A percentile compares a stretch with the other conserved stretches of the same genome.
phyloP scores from a whole-genome alignment of 23 red algal species.

The Cyanidioschyzon merolae region DNA sequence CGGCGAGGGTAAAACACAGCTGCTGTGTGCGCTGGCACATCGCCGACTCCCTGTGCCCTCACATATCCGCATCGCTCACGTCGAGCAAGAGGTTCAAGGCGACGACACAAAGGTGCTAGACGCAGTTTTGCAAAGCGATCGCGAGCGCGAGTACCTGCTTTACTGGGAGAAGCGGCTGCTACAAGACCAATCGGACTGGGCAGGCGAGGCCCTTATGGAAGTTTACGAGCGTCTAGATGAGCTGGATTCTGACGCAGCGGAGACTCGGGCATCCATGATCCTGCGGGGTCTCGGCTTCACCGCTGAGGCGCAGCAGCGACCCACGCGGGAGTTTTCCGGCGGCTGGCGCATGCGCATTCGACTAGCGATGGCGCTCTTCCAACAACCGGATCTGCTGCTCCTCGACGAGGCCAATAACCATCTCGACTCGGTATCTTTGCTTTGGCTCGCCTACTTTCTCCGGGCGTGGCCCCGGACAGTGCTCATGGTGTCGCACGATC shows the following conservation, averaged over 20 bases:
- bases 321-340: constrained; percentile 60
- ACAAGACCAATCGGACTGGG: constrained; percentile 22
- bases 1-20: constrained; percentile 76
- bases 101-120: constrained; percentile 64
- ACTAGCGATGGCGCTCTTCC: constrained; percentile 79
- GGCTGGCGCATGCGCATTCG: constrained; percentile 98
- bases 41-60: constrained; percentile 74
- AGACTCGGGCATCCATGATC: constrained; percentile 80
- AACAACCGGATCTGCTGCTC: constrained; percentile 74
- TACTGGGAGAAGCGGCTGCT: constrained; percentile 50
- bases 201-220: constrained; percentile 44
- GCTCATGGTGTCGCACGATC: constrained; percentile 79
- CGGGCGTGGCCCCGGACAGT: constrained; percentile 66
- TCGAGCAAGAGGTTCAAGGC: constrained; percentile 67
- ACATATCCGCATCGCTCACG: constrained; percentile 61
- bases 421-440: constrained; percentile 72
- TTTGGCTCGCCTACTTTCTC: constrained; percentile 89
- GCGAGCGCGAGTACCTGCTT: constrained; percentile 43
- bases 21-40: constrained; percentile 55
- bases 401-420: constrained; percentile 98
- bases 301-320: constrained; percentile 45
- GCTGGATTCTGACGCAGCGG: constrained; percentile 52
- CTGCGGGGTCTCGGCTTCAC: constrained; percentile 78
- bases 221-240: constrained; percentile 73
- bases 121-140: constrained; percentile 62